These are phyloP conservation scores for Phaffia tasmanica DNA, from an alignment of 768 basidiomycete genomes.

Conservation along the genomic window DNA sequence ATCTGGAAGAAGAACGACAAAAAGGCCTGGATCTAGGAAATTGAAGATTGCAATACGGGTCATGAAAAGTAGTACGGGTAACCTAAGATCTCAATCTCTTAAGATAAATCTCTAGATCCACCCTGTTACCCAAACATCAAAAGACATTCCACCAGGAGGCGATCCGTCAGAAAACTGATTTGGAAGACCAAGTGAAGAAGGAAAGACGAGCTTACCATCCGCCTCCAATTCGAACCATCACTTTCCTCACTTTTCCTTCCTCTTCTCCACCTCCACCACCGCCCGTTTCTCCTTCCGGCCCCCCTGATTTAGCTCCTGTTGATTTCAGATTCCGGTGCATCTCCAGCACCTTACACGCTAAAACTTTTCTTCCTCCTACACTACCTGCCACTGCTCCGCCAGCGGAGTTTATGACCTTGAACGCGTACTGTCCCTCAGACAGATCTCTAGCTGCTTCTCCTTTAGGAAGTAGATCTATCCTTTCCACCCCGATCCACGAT, in stretches of 20 bases:
- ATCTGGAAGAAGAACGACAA: background rate
- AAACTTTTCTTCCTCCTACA: background rate
- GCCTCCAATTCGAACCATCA: conserved; percentile 23
- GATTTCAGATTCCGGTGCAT: background rate
- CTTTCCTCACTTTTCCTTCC: conserved; percentile 19
- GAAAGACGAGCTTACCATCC: conserved; percentile 5
- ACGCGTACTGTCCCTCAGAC: conserved; percentile 12
- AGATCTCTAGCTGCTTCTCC: background rate
- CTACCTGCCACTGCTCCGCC: background rate
- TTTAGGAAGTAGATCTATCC: conserved; percentile 18
- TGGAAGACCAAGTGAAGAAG: too few species aligned
- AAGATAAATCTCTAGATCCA: conserved; percentile 21
- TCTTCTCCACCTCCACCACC: background rate
- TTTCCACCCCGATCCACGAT: background rate
- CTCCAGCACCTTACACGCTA: conserved; percentile 5
- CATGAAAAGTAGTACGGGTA: background rate
- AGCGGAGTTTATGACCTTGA: conserved; percentile 1
- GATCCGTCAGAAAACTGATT: background rate
- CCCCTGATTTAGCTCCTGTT: conserved; percentile 12
- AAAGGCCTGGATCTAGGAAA: background rate
- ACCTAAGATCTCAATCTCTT: conserved; percentile 3
- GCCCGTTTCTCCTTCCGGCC: background rate
- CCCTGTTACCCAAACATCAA: background rate
- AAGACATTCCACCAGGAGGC: background rate
- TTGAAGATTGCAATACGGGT: background rate